Evolutionary conservation across 331 rosid genomes (phyloP), one percentile per base, ranked within the genome.

Genomic region (Malus hybrid): DNA sequence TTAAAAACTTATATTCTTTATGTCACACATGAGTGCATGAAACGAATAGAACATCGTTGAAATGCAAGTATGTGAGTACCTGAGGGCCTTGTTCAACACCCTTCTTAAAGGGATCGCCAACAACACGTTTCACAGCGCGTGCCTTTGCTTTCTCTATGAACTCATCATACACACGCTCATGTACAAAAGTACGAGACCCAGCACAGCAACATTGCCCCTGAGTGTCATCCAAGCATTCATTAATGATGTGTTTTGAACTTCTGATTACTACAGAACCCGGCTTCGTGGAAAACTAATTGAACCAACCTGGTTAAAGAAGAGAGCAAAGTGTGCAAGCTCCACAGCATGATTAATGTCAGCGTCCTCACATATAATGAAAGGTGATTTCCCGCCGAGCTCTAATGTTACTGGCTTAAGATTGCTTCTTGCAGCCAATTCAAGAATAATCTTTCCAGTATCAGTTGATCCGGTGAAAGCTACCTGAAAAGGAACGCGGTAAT

Each of bases 1-100:
- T 44, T 66, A 28, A 52, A 74, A 50, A 50, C n/a, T 50, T 6
- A 52, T 0, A 0, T 16, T 52, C 20, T 52, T 16, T 52, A 15
- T 52, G 3, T 52, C 20, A 6, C 57, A 52, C 9, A 16, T 15
- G n/a, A 50, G 20, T 52, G 1, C 57, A 16, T 52, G n/a, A 16
- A 52, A 52, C 9, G 57, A 52, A 52, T 1, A 2, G 57, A 29
- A 16, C 67, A 62, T 62, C 20, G 56, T 14, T 56, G 61, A 52
- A 52, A 66, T 66, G 19, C 19, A 57, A 64, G 3, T 48, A 48
- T 52, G 2, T 52, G 46, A 22, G 56, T 85, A 92, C 97, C 91
- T 93, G 97, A 79, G 97, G 97, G 79, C 97, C 97, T 83, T 93
- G 97, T 76, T 93, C 96, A 46, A 90, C 84, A 52, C 94, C 96